Percentiles rank a stretch among this genome's conserved stretches.
These are phyloP conservation scores for Allomyces arbusculus DNA, from an alignment of 192 early-diverging fungal species.

Conservation along the genomic window DNA sequence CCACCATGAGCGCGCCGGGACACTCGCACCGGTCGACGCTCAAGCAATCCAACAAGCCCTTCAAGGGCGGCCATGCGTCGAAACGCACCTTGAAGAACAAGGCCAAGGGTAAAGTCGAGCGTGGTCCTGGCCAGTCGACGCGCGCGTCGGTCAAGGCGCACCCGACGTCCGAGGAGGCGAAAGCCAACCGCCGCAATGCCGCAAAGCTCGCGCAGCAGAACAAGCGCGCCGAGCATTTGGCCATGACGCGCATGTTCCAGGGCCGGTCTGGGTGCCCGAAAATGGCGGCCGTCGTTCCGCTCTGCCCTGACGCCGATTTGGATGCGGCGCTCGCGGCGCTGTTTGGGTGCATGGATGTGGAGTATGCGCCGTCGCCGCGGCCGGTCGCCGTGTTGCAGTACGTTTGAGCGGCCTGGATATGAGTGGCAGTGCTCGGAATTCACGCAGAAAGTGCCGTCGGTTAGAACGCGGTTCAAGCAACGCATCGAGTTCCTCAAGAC, in stretches of 20 bases:
- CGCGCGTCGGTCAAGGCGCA: slow-evolving; percentile 37
- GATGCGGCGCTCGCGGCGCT: slow-evolving; percentile 21
- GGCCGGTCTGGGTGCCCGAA: slow-evolving; percentile 70
- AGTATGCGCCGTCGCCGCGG: slow-evolving; percentile 11
- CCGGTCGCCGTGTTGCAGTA: background rate
- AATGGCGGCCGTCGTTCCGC: slow-evolving; percentile 68
- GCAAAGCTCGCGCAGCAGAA: slow-evolving; percentile 57
- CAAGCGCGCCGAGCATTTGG: slow-evolving; percentile 51
- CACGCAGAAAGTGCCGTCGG: no score
- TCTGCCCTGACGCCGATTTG: slow-evolving; percentile 57
- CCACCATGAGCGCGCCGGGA: background rate
- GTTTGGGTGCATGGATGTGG: slow-evolving; percentile 24
- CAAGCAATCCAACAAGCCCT: slow-evolving; percentile 88
- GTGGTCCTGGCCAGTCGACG: slow-evolving; percentile 6
- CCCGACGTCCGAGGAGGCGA: slow-evolving; percentile 24
- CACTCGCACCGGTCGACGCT: slow-evolving; percentile 55
- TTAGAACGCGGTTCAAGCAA: slow-evolving; percentile 57
- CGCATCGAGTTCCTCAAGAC: slow-evolving; percentile 63
- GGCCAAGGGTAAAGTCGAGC: slow-evolving; percentile 37
- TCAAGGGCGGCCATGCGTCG: slow-evolving; percentile 70
- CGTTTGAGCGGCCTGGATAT: no score
- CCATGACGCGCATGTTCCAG: slow-evolving; percentile 57
- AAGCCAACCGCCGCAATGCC: slow-evolving; percentile 61
- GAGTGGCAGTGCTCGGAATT: no score
- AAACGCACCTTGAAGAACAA: slow-evolving; percentile 62